These are phyloP conservation scores for Musa beccarii DNA, from an alignment of 176 grass and related monocot species.

Conservation along the genomic window DNA sequence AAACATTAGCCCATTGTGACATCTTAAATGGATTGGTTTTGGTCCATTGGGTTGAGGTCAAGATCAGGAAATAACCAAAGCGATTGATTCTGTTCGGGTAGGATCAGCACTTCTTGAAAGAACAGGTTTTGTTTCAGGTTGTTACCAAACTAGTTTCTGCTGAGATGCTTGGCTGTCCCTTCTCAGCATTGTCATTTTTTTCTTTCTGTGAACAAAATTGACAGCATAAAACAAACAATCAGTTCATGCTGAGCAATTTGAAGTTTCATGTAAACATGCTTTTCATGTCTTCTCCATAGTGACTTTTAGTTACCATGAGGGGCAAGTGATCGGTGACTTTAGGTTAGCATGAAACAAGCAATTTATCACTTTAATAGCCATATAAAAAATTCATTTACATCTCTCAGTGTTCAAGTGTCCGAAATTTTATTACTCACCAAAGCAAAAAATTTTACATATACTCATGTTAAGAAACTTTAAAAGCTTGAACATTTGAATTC, in stretches of 20 bases:
- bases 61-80: too few species aligned
- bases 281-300: not conserved
- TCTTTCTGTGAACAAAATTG: not conserved
- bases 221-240: not conserved
- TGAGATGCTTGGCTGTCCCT: not conserved
- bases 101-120: too few species aligned
- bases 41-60: too few species aligned
- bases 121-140: too few species aligned
- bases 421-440: too few species aligned
- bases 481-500: too few species aligned
- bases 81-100: too few species aligned
- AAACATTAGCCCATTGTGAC: too few species aligned
- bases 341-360: not conserved
- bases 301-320: not conserved
- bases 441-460: too few species aligned
- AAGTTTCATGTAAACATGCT: not conserved
- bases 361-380: not conserved
- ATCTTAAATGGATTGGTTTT: too few species aligned
- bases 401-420: not conserved
- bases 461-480: too few species aligned
- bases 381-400: not conserved
- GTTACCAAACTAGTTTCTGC: not conserved
- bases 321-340: not conserved
- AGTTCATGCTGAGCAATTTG: not conserved
- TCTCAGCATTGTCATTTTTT: not conserved